A percentile compares a stretch with the other conserved stretches of the same genome.
These are phyloP conservation scores for Ceratocystis ficicola DNA, from an alignment of 2,329 filamentous ascomycete species.

Conservation along the genomic window DNA sequence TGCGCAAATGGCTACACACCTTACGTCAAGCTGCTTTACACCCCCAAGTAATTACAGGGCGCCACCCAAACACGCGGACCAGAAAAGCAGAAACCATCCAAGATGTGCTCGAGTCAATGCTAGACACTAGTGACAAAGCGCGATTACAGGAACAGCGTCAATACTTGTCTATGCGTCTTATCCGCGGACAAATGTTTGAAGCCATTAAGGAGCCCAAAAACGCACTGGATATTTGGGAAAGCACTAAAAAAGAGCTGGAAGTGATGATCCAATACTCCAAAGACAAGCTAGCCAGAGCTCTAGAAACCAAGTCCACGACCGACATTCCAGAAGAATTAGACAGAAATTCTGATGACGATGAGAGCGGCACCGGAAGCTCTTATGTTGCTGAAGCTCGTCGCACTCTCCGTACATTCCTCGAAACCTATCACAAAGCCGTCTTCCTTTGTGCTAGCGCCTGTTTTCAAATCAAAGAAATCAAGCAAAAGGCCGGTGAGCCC, in stretches of 20 bases:
- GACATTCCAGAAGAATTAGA: neutral
- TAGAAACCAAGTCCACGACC: neutral
- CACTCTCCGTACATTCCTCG: conserved; percentile 55
- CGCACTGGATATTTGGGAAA: neutral
- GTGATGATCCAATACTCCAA: neutral
- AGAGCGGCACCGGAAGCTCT: neutral
- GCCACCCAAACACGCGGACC: conserved; percentile 23
- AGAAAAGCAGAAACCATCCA: neutral
- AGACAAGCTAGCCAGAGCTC: neutral
- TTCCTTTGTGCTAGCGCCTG: conserved; percentile 79
- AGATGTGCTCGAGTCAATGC: neutral
- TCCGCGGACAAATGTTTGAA: neutral
- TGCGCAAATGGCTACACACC: conserved; percentile 67
- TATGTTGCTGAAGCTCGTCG: neutral
- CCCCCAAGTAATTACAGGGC: conserved; percentile 61
- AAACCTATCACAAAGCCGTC: conserved; percentile 66
- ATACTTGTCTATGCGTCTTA: conserved; percentile 24
- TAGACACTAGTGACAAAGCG: neutral
- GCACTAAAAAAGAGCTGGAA: neutral
- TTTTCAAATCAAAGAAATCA: conserved; percentile 68
- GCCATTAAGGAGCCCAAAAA: neutral
- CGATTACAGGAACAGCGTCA: conserved; percentile 19
- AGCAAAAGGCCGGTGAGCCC: conserved; percentile 40
- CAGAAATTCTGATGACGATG: neutral
- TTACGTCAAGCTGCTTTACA: conserved; percentile 70